Conservation (phyloP, 306 rosid species). For the Inga leiocalycina region DNA sequence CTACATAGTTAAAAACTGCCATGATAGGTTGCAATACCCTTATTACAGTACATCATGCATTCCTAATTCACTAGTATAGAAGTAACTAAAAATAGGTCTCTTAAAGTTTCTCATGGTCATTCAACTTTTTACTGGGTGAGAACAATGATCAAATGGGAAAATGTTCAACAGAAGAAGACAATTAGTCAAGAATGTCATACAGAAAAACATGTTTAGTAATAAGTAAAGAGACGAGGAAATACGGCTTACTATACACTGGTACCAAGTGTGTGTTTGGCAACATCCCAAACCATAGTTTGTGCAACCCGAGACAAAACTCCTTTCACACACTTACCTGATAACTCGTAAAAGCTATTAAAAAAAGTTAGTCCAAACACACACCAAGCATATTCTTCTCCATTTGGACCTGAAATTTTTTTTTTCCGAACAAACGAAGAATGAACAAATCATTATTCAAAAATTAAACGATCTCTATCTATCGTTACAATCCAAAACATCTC, state of each 20-base stretch:
- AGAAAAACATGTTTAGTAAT: background rate
- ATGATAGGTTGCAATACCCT: background rate
- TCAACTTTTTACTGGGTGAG: background rate
- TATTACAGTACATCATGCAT: background rate
- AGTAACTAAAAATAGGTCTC: background rate
- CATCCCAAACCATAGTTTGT: no score
- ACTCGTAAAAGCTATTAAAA: no score
- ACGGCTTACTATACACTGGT: slow-evolving; percentile 80
- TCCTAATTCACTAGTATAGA: background rate
- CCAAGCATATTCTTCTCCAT: slow-evolving; percentile 91
- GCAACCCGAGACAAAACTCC: no score
- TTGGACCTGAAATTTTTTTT: slow-evolving; percentile 77
- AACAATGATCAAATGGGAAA: background rate
- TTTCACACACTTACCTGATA: no score
- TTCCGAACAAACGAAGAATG: background rate
- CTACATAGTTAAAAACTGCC: background rate
- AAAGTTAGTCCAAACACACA: no score
- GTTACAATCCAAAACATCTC: slow-evolving; percentile 16
- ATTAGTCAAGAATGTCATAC: background rate
- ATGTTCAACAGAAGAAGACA: slow-evolving; percentile 2
- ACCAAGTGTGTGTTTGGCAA: slow-evolving; percentile 49
- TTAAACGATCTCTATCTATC: background rate
- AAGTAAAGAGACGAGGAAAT: slow-evolving; percentile 21
- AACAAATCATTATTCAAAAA: background rate
- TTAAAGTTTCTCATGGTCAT: background rate